A percentile compares a stretch with the other conserved stretches of the same genome.
Conservation (phyloP, 1,284 basidiomycete genomes). For the Rugiboletus extremiorientalis region DNA sequence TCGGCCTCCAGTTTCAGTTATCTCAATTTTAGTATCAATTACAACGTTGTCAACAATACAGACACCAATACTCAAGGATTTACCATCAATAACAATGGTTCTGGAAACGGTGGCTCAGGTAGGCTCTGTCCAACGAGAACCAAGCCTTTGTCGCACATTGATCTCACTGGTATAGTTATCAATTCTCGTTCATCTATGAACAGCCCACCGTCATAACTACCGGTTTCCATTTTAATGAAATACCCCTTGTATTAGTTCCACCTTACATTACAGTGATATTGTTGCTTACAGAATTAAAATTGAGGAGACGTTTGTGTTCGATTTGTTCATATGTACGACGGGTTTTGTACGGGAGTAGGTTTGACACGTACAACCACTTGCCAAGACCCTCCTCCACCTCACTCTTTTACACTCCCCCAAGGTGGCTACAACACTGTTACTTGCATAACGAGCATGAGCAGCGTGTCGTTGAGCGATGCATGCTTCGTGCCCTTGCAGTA, state of each 20-base stretch:
- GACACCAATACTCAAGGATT: not conserved
- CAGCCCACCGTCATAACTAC: not conserved
- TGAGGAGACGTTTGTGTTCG: not conserved
- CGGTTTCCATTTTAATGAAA: not conserved
- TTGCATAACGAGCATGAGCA: not conserved
- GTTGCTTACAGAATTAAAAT: not conserved
- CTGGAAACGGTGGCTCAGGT: slow-evolving; percentile 11
- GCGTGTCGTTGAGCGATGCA: no score
- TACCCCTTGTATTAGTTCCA: not conserved
- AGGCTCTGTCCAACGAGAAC: not conserved
- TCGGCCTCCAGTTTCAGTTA: not conserved
- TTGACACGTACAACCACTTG: not conserved
- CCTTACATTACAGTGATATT: not conserved
- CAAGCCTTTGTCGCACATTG: not conserved
- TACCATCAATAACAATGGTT: slow-evolving; percentile 11
- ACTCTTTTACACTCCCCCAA: not conserved
- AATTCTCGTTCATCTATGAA: not conserved
- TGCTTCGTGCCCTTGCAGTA: no score
- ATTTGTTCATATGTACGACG: no score
- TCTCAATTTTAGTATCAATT: slow-evolving; percentile 1
- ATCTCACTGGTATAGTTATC: not conserved
- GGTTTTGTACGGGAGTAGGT: not conserved
- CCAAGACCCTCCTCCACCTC: not conserved
- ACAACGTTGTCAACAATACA: slow-evolving; percentile 1
- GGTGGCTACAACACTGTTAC: not conserved